Evolutionary conservation across 2,329 filamentous ascomycete species (phyloP).

Genomic region (Myriosclerotinia duriaeana): DNA sequence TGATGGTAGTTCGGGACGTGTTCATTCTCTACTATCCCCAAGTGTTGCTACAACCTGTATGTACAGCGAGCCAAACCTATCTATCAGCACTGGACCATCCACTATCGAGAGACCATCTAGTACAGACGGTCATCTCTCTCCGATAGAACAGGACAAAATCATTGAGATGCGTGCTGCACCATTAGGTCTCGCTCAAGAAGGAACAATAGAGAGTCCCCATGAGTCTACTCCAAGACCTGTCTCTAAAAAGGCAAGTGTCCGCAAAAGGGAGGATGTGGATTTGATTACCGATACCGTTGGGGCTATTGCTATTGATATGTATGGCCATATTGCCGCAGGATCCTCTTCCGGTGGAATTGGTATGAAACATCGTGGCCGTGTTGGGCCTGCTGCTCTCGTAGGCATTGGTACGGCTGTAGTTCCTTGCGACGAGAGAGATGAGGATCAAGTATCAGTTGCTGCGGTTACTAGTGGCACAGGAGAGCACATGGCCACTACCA

Average conservation of each 20-base stretch:
- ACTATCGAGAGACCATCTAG: conserved; percentile 24
- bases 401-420: conserved; percentile 88
- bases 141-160: conserved; percentile 21
- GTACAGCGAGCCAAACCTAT: conserved; percentile 30
- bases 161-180: conserved; percentile 21
- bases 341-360: conserved; percentile 97
- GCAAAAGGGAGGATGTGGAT: conserved; percentile 48
- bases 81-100: conserved; percentile 25
- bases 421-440: conserved; percentile 70
- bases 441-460: conserved; percentile 69
- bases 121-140: conserved; percentile 37
- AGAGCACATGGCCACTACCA: conserved; percentile 95
- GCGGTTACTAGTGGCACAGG: conserved; percentile 92
- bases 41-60: conserved; percentile 27
- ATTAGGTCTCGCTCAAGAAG: conserved; percentile 31
- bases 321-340: conserved; percentile 85
- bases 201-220: conserved; percentile 31
- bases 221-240: conserved; percentile 22
- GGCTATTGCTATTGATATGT: conserved; percentile 85
- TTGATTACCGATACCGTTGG: conserved; percentile 89
- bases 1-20: conserved; percentile 32
- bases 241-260: conserved; percentile 19
- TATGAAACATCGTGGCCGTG: conserved; percentile 92
- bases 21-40: conserved; percentile 36
- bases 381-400: conserved; percentile 89